Evolutionary conservation across 2,329 filamentous ascomycete species (phyloP).

Genomic region (Colletotrichum truncatum): DNA sequence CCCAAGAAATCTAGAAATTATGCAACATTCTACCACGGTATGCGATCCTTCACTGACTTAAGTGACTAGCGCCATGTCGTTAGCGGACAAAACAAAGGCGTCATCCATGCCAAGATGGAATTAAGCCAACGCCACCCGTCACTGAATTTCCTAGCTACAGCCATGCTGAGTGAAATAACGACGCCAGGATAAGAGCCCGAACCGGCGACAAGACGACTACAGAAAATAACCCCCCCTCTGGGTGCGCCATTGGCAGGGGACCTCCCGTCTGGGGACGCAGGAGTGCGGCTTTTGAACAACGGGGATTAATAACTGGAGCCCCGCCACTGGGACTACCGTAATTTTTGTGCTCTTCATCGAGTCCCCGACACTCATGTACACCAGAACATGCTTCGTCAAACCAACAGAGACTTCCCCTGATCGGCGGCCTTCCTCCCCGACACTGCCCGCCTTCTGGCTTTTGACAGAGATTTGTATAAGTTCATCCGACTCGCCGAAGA

Average conservation of each 20-base stretch:
- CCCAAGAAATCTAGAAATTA: too few relatives aligned
- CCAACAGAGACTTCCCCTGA: background rate
- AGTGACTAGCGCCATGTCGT: background rate
- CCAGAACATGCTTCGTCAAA: slow-evolving; percentile 10
- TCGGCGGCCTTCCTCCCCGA: background rate
- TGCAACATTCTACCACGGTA: too few relatives aligned
- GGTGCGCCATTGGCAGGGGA: background rate
- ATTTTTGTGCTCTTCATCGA: background rate
- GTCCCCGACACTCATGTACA: slow-evolving; percentile 4
- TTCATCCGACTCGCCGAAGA: background rate
- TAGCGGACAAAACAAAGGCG: background rate
- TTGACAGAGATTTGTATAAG: background rate
- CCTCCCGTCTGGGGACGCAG: background rate
- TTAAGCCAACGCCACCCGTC: slow-evolving; percentile 6
- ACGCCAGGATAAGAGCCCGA: background rate
- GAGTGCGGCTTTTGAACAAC: background rate
- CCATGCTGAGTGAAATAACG: background rate
- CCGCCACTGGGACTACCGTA: slow-evolving; percentile 23
- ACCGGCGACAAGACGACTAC: background rate
- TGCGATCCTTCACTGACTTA: background rate
- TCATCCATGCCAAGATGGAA: background rate
- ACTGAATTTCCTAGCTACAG: background rate
- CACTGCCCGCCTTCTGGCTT: too few relatives aligned
- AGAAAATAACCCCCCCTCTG: background rate
- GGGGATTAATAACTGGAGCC: slow-evolving; percentile 15